Evolutionary conservation across 192 early-diverging fungal genomes (phyloP).

Genomic region (Umbelopsis isabellina): DNA sequence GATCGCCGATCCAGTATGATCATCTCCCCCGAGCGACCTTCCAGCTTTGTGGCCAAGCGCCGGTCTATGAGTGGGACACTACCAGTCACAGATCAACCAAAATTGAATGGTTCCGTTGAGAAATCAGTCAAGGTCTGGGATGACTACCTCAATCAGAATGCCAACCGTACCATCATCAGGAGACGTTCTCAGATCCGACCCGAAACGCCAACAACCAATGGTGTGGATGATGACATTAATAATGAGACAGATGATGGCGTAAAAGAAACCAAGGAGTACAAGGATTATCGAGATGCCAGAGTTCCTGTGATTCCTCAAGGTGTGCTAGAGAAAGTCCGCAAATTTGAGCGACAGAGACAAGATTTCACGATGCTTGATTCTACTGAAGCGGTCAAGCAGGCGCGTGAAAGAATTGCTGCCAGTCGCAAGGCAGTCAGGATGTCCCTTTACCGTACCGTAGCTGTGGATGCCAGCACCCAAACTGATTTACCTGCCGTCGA

Average conservation of each 20-base stretch:
- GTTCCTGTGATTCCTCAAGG: conserved; percentile 11
- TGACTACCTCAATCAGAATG: conserved; percentile 27
- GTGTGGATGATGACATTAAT: not conserved
- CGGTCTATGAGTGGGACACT: conserved; percentile 30
- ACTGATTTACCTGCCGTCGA: conserved; percentile 21
- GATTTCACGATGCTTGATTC: conserved; percentile 17
- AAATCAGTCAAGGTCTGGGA: conserved; percentile 37
- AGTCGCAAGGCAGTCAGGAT: conserved; percentile 18
- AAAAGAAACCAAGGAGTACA: not conserved
- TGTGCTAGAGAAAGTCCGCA: conserved; percentile 35
- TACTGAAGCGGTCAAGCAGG: conserved; percentile 7
- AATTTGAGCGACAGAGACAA: conserved; percentile 23
- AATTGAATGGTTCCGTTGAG: conserved; percentile 27
- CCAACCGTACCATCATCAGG: not conserved
- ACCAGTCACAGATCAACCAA: conserved; percentile 21
- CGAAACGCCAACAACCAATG: not conserved
- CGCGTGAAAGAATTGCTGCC: conserved; percentile 14
- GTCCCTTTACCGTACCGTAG: not conserved
- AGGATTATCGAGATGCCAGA: not conserved
- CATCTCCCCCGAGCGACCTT: conserved; percentile 32
- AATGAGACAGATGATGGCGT: conserved; percentile 4
- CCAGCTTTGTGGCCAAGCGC: conserved; percentile 42
- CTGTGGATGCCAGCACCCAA: conserved; percentile 10
- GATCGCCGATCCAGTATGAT: conserved; percentile 1
- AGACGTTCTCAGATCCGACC: not conserved